Percentiles rank a stretch among this genome's conserved stretches.
phyloP scores from a whole-genome alignment of 73 alveolate species.

The Paramecium pentaurelia region DNA sequence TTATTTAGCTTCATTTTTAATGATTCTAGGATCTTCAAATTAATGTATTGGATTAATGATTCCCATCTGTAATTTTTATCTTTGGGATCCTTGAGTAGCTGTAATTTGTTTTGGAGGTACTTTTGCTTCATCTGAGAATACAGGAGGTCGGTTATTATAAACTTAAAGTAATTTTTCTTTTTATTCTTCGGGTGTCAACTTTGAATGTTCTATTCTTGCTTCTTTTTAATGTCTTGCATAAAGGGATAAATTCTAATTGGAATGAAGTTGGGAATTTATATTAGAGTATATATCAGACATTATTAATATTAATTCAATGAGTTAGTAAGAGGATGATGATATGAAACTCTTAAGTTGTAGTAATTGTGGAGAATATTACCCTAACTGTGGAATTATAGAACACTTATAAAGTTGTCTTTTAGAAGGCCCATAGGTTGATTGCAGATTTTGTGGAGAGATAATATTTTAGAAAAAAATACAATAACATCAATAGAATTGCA shows the following conservation, averaged over 20 bases:
- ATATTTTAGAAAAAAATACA: neutral
- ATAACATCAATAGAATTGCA: neutral
- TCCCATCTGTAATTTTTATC: constrained; percentile 15
- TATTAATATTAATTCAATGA: neutral
- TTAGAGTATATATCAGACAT: constrained; percentile 3
- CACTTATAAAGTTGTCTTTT: neutral
- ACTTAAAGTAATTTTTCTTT: neutral
- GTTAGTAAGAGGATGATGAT: neutral
- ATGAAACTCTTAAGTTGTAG: neutral
- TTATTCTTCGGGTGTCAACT: neutral
- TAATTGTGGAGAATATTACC: neutral
- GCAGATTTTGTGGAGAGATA: neutral
- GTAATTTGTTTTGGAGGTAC: neutral
- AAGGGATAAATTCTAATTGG: neutral
- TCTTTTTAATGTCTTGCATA: constrained; percentile 36
- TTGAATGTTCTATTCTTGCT: constrained; percentile 3
- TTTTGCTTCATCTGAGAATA: neutral
- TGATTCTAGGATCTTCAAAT: constrained; percentile 23
- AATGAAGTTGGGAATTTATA: neutral
- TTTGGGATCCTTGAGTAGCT: neutral
- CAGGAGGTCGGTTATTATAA: constrained; percentile 29
- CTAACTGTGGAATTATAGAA: neutral
- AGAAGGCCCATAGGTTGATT: neutral
- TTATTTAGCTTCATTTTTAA: neutral
- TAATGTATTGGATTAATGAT: neutral